phyloP scores from a whole-genome alignment of 768 basidiomycete species.

The Coprinopsis marcescibilis region DNA sequence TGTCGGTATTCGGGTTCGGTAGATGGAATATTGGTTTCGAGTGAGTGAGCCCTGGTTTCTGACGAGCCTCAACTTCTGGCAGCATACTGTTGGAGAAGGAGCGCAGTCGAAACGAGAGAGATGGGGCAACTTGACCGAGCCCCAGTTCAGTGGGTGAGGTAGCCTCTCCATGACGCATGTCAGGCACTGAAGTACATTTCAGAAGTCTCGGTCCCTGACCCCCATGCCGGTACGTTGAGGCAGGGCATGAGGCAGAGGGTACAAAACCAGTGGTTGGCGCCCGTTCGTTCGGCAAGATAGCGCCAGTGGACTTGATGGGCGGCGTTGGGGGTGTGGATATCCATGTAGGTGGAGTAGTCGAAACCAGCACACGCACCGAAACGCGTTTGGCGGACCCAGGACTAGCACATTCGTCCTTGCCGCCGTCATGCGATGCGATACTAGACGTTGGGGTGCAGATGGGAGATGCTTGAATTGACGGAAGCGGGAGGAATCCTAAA shows the following conservation, averaged over 20 bases:
- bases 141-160: conserved; percentile 13
- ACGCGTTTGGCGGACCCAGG: conserved; percentile 13
- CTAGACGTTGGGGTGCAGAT: conserved; percentile 42
- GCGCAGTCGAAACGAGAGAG: neutral
- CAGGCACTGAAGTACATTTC: conserved; percentile 39
- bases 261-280: conserved; percentile 28
- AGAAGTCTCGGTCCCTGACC: conserved; percentile 23
- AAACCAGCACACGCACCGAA: conserved; percentile 16
- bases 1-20: conserved; percentile 24
- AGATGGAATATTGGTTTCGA: conserved; percentile 31
- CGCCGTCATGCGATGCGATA: conserved; percentile 7
- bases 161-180: conserved; percentile 20
- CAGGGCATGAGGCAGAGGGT: conserved; percentile 43
- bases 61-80: neutral
- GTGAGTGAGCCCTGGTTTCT: conserved; percentile 3
- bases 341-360: conserved; percentile 41
- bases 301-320: conserved; percentile 35
- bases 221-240: conserved; percentile 30
- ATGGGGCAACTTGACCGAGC: neutral
- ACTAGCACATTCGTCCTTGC: neutral
- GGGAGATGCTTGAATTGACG: conserved; percentile 58
- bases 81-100: neutral
- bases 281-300: conserved; percentile 19
- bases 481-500: conserved; percentile 42
- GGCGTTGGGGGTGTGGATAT: conserved; percentile 56